Conservation (phyloP, 257 asterid genomes). For the Solanum commersonii region DNA sequence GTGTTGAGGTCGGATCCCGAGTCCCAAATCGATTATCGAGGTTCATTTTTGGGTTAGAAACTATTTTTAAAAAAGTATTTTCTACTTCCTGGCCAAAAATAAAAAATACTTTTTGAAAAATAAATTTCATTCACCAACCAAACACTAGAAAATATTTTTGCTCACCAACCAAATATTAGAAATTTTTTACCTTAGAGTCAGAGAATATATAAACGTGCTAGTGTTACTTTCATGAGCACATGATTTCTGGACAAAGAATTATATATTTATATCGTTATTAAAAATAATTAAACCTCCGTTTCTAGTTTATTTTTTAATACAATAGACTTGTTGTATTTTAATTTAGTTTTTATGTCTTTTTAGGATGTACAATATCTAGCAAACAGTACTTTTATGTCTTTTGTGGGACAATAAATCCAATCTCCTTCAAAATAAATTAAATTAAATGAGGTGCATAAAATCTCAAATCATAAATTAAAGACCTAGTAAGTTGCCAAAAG, state of each 20-base stretch:
- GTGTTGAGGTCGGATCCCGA: not conserved
- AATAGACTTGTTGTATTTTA: not conserved
- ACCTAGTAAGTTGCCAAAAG: not conserved
- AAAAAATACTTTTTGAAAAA: too few species aligned
- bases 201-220: not conserved
- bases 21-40: not conserved
- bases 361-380: not conserved
- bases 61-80: too few species aligned
- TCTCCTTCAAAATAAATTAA: not conserved
- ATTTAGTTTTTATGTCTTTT: not conserved
- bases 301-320: not conserved
- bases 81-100: not conserved
- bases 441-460: not conserved
- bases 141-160: not conserved
- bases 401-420: not conserved
- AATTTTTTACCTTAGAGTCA: not conserved
- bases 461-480: not conserved
- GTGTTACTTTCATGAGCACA: not conserved
- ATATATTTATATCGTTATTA: not conserved
- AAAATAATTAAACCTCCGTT: not conserved
- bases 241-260: not conserved
- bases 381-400: not conserved
- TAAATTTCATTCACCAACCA: not conserved
- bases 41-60: not conserved
- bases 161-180: not conserved